Base-by-base conservation (phyloP, 768 basidiomycete genomes). In the Saitozyma sp. region DNA sequence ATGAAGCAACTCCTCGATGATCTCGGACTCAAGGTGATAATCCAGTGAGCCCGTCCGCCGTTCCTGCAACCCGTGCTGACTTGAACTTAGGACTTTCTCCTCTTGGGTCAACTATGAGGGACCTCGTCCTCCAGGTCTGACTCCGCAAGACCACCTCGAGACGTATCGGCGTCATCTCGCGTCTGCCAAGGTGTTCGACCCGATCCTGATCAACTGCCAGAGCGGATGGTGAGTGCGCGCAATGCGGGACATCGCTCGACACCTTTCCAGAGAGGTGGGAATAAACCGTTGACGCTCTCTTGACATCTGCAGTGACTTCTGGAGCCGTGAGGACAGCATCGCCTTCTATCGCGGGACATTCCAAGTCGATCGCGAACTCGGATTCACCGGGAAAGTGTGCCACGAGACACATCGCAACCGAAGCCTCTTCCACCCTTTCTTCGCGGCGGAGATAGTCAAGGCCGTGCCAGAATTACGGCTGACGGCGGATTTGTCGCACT, bases 381-480 rank as follows among this genome's bases (percentile, higher is more conserved):
- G 54, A 29, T 13, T 29, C 10, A 4, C 13, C 1, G 54, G 54
- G 8, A 56, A 41, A 9, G 54, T 56, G 9, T 56, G 54, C 39
- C 54, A 56, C 11, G 54, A 56, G 19, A 56, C 54, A 13, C 54
- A 56, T 20, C 54, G 54, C 16, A 56, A 56, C 39, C 29, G 54
- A 42, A 39, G 19, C 39, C 19, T 56, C 19, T 56, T 56, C 54
- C 54, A 56, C 39, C 54, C 54, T 10, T 56, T 37, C 41, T 39
- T 16, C 13, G 39, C 54, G 13, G 37, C 41, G 39, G 11, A 39
- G 13, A 56, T 56, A 38, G 20, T 56, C 13, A 39, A 56, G 3
- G 20, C 19, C 13, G 17, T 56, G 9, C 54, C 54, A 6, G 37
- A 56, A 17, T 16, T 56, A 2, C 14, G 11, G 11, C 8, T 56